phyloP scores from a whole-genome alignment of 306 rosid species.

The Quercus variabilis region DNA sequence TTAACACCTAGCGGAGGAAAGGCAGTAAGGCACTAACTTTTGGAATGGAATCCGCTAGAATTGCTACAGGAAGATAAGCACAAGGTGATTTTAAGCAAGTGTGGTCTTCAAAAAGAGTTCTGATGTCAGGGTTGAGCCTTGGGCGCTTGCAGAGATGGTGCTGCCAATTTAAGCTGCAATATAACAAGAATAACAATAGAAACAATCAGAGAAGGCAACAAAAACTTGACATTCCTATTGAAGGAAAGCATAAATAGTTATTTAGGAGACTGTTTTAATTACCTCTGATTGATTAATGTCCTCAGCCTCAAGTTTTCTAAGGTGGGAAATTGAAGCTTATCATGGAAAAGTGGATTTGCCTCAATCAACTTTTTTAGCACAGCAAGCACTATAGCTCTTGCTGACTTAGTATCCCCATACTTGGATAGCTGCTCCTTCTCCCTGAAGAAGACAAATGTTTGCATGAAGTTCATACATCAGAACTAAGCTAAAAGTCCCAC shows the following conservation, averaged over 20 bases:
- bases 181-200: constrained; percentile 5
- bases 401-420: constrained; percentile 97
- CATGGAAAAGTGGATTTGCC: constrained; percentile 97
- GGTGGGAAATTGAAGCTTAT: constrained; percentile 92
- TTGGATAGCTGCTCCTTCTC: constrained; percentile 96
- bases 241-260: not conserved
- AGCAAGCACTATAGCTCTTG: constrained; percentile 93
- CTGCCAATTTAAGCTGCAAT: constrained; percentile 96
- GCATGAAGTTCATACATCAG: not conserved
- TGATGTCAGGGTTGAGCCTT: constrained; percentile 91
- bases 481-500: not conserved
- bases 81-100: constrained; percentile 95
- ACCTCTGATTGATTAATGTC: constrained; percentile 97
- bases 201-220: constrained; percentile 3
- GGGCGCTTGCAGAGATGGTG: constrained; percentile 99
- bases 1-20: constrained; percentile 89
- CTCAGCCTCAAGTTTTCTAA: constrained; percentile 93
- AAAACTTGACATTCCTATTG: not conserved
- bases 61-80: constrained; percentile 61
- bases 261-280: not conserved
- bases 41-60: constrained; percentile 77
- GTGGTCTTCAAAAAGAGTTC: constrained; percentile 94
- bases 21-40: constrained; percentile 88
- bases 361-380: constrained; percentile 92
- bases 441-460: constrained; percentile 38